Conservation (phyloP, 164 flowering plant genomes). For the Echeveria elegans region DNA sequence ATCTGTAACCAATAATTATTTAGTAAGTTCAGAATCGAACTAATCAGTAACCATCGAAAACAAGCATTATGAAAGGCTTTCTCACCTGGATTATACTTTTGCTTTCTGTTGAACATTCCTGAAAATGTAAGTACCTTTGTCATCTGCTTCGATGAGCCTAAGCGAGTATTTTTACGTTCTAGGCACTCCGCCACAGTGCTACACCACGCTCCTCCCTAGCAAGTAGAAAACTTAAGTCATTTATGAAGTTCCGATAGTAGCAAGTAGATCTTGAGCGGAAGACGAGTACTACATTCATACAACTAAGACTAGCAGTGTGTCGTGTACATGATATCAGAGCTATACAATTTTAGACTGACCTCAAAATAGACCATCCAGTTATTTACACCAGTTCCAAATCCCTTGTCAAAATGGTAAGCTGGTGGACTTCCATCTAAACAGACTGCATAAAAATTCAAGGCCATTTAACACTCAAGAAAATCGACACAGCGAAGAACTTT, state of each 20-base stretch:
- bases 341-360: constrained; percentile 27
- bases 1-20: constrained; percentile 20
- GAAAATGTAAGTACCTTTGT: constrained; percentile 47
- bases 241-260: background rate
- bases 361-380: constrained; percentile 64
- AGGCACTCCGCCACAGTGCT: constrained; percentile 65
- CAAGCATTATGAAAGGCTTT: background rate
- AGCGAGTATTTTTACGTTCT: constrained; percentile 38
- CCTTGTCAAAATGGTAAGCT: constrained; percentile 48
- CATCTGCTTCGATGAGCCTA: constrained; percentile 84
- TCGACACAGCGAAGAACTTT: background rate
- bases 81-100: constrained; percentile 62
- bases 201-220: constrained; percentile 98
- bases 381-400: constrained; percentile 47
- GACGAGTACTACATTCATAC: background rate
- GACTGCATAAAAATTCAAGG: constrained; percentile 19
- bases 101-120: constrained; percentile 59
- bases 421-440: constrained; percentile 57
- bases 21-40: background rate
- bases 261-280: background rate
- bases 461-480: background rate
- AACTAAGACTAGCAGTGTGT: background rate
- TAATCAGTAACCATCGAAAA: background rate
- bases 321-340: background rate
- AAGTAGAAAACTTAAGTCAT: background rate